A percentile compares a stretch with the other conserved stretches of the same genome.
Conservation (phyloP, 805 yeast species). For the Starmerella floricola region DNA sequence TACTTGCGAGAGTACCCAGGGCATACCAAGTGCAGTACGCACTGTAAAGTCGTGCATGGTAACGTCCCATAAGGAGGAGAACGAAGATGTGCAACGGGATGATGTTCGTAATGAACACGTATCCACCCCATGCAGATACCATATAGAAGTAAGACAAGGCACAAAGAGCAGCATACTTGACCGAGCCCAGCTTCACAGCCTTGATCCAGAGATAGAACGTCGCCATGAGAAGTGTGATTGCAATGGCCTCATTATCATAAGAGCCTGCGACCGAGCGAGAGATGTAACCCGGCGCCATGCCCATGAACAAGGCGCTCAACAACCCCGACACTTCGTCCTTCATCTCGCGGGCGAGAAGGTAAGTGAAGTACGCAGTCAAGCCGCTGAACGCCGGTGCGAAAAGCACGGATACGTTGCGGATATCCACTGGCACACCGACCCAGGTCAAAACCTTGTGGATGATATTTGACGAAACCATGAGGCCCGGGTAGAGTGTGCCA, state of each 20-base stretch:
- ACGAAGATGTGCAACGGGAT: slow-evolving; percentile 92
- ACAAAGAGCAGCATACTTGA: slow-evolving; percentile 68
- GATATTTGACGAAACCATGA: slow-evolving; percentile 93
- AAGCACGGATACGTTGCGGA: slow-evolving; percentile 88
- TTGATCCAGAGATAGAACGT: slow-evolving; percentile 95
- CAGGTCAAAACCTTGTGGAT: slow-evolving; percentile 62
- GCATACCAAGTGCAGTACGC: slow-evolving; percentile 96
- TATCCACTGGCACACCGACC: slow-evolving; percentile 73
- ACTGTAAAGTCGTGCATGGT: slow-evolving; percentile 66
- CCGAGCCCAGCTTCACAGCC: slow-evolving; percentile 81
- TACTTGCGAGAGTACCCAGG: slow-evolving; percentile 91
- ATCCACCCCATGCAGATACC: slow-evolving; percentile 99
- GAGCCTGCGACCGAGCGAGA: slow-evolving; percentile 98
- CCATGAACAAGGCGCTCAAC: slow-evolving; percentile 86
- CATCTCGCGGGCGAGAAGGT: slow-evolving; percentile 76
- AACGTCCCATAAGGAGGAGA: slow-evolving; percentile 86
- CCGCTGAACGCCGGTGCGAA: slow-evolving; percentile 96
- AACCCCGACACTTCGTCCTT: slow-evolving; percentile 83
- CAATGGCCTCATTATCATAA: slow-evolving; percentile 97
- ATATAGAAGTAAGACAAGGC: slow-evolving; percentile 90
- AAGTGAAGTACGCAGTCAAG: slow-evolving; percentile 80
- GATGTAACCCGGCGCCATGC: slow-evolving; percentile 96
- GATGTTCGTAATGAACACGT: slow-evolving; percentile 94
- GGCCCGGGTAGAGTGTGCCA: slow-evolving; percentile 94
- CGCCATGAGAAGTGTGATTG: slow-evolving; percentile 88